Evolutionary conservation across 2,329 filamentous ascomycete species (phyloP).

Genomic region (Camptophora hylomeconis): DNA sequence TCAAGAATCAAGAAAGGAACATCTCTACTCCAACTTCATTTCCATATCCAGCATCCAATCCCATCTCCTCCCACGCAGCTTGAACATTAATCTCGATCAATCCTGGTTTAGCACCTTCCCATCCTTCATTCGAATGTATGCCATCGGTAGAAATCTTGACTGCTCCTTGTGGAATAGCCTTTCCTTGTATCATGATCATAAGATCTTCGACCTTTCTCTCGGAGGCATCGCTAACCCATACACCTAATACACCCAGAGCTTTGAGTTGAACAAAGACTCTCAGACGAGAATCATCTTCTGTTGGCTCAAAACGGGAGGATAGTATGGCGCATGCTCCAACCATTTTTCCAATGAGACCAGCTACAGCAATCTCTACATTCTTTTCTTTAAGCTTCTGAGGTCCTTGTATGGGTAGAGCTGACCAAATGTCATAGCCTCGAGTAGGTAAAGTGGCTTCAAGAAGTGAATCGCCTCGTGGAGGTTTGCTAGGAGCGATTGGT

Average conservation of each 20-base stretch:
- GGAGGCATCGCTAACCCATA: slow-evolving; percentile 51
- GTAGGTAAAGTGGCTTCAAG: slow-evolving; percentile 50
- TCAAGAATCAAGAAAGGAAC: slow-evolving; percentile 26
- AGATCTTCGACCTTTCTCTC: slow-evolving; percentile 46
- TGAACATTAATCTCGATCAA: slow-evolving; percentile 68
- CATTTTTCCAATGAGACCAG: slow-evolving; percentile 81
- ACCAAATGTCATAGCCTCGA: slow-evolving; percentile 68
- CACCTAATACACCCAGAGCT: slow-evolving; percentile 56
- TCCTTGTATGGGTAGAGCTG: slow-evolving; percentile 51
- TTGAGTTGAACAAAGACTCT: slow-evolving; percentile 59
- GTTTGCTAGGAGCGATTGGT: slow-evolving; percentile 33
- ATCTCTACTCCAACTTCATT: slow-evolving; percentile 66
- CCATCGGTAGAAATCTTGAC: slow-evolving; percentile 36
- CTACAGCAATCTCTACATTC: slow-evolving; percentile 41
- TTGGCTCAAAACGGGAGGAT: slow-evolving; percentile 37
- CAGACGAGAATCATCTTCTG: slow-evolving; percentile 28
- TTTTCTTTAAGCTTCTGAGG: slow-evolving; percentile 26
- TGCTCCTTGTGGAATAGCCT: slow-evolving; percentile 53
- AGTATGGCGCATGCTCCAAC: slow-evolving; percentile 70
- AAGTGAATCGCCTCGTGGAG: slow-evolving; percentile 29
- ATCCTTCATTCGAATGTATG: slow-evolving; percentile 15
- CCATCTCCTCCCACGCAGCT: slow-evolving; percentile 64
- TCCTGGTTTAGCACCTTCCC: slow-evolving; percentile 34
- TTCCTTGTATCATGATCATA: slow-evolving; percentile 61
- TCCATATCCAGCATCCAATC: slow-evolving; percentile 57